Percentiles rank a stretch among this genome's conserved stretches.
Evolutionary conservation across 768 basidiomycete genomes (phyloP).

Genomic region (Rhizopogon vinicolor): DNA sequence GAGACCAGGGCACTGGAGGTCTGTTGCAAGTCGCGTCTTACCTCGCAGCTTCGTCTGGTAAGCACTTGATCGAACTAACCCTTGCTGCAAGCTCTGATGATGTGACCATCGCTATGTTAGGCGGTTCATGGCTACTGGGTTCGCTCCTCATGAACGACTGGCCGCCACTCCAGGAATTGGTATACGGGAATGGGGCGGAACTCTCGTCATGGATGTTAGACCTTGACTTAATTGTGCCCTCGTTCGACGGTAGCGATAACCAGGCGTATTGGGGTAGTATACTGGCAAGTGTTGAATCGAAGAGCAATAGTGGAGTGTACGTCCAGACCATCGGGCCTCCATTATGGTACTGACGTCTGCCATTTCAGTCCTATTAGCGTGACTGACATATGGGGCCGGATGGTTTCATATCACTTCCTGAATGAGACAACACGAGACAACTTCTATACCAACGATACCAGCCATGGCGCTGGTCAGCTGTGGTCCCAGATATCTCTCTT

Average conservation of each 20-base stretch:
- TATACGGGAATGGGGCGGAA: slow-evolving; percentile 48
- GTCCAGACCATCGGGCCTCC: slow-evolving; percentile 15
- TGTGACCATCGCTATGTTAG: slow-evolving; percentile 22
- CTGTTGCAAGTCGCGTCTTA: slow-evolving; percentile 70
- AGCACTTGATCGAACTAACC: slow-evolving; percentile 3
- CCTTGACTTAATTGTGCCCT: slow-evolving; percentile 50
- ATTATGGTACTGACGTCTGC: not conserved
- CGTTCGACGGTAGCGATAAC: slow-evolving; percentile 42
- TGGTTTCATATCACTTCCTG: slow-evolving; percentile 70
- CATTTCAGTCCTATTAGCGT: slow-evolving; percentile 53
- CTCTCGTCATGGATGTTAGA: slow-evolving; percentile 55
- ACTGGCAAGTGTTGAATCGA: slow-evolving; percentile 51
- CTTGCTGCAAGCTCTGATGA: not conserved
- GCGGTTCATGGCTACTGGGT: slow-evolving; percentile 64
- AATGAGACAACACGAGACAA: slow-evolving; percentile 56
- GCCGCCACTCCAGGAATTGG: slow-evolving; percentile 50
- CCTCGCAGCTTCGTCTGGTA: slow-evolving; percentile 62
- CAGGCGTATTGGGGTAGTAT: slow-evolving; percentile 51
- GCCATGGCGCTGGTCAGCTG: slow-evolving; percentile 70
- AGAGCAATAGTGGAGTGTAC: slow-evolving; percentile 50
- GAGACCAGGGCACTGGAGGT: slow-evolving; percentile 57
- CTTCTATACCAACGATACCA: slow-evolving; percentile 54
- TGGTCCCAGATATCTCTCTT: slow-evolving; percentile 55
- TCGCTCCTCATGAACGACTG: slow-evolving; percentile 65
- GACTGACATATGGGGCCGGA: slow-evolving; percentile 59